Conservation (phyloP, 2,329 filamentous ascomycete genomes). For the Myriangium duriaei region DNA sequence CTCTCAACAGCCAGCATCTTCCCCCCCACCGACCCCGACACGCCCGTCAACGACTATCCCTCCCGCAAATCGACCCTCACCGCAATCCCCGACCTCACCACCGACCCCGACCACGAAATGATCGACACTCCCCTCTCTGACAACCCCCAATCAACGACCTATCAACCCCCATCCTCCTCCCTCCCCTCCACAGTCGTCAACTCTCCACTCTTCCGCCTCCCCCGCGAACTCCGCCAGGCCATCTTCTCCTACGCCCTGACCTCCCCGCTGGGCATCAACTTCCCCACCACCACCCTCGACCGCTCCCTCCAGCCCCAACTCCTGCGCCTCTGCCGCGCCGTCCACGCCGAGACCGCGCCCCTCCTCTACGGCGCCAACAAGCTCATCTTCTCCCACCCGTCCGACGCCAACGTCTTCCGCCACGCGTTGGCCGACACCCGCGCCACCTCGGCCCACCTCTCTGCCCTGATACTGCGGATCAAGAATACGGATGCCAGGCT, state of each 20-base stretch:
- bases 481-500: slow-evolving; percentile 22
- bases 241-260: slow-evolving; percentile 23
- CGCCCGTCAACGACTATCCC: slow-evolving; percentile 12
- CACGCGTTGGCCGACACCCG: slow-evolving; percentile 19
- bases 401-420: slow-evolving; percentile 27
- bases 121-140: background rate
- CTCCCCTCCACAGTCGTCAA: slow-evolving; percentile 20
- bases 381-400: slow-evolving; percentile 25
- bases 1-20: slow-evolving; percentile 22
- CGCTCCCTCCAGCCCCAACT: slow-evolving; percentile 18
- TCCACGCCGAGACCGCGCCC: slow-evolving; percentile 22
- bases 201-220: slow-evolving; percentile 22
- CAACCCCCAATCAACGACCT: slow-evolving; percentile 1
- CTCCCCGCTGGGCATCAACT: slow-evolving; percentile 17
- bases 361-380: slow-evolving; percentile 25
- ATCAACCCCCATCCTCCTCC: slow-evolving; percentile 1
- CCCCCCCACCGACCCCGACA: background rate
- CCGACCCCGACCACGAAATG: slow-evolving; percentile 6
- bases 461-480: slow-evolving; percentile 20
- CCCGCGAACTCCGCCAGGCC: slow-evolving; percentile 24
- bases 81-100: slow-evolving; percentile 8
- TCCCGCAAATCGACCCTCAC: slow-evolving; percentile 17
- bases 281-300: slow-evolving; percentile 17
- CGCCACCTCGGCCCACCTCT: slow-evolving; percentile 12
- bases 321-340: slow-evolving; percentile 19